A percentile compares a stretch with the other conserved stretches of the same genome.
These are phyloP conservation scores for Didymella arachidicola DNA, from an alignment of 2,329 filamentous ascomycete genomes.

Conservation along the genomic window DNA sequence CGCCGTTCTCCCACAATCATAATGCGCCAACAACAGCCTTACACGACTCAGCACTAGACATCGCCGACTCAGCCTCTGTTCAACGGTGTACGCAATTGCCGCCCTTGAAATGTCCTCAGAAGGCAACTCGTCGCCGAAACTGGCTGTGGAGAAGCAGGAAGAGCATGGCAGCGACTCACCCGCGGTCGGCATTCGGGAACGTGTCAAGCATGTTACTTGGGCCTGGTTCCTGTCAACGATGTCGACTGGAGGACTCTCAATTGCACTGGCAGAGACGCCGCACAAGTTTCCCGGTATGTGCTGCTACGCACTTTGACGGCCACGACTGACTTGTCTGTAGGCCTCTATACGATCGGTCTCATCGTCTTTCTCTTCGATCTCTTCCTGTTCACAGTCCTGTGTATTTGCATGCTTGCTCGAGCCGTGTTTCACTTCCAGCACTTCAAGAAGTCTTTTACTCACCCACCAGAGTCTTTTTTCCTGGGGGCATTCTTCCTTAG, in stretches of 20 bases:
- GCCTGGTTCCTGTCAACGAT: conserved; percentile 57
- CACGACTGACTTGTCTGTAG: conserved; percentile 36
- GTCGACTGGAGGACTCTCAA: conserved; percentile 56
- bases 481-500: conserved; percentile 52
- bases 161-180: background rate
- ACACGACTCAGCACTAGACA: background rate
- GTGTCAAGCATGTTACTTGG: conserved; percentile 54
- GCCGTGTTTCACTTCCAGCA: conserved; percentile 52
- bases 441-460: conserved; percentile 53
- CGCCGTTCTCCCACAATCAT: background rate
- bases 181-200: conserved; percentile 27
- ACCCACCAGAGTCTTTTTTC: conserved; percentile 59
- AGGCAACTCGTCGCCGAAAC: background rate
- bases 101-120: background rate
- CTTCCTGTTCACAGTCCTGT: conserved; percentile 50
- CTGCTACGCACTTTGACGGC: background rate
- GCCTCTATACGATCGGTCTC: conserved; percentile 59
- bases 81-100: background rate
- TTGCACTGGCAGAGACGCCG: conserved; percentile 53
- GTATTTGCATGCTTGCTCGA: conserved; percentile 44
- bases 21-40: conserved; percentile 2
- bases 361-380: conserved; percentile 60
- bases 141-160: conserved; percentile 7
- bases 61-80: background rate
- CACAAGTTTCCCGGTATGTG: conserved; percentile 48